A percentile compares a stretch with the other conserved stretches of the same genome.
These are phyloP conservation scores for Alnus rubra DNA, from an alignment of 306 rosid species.

Conservation along the genomic window DNA sequence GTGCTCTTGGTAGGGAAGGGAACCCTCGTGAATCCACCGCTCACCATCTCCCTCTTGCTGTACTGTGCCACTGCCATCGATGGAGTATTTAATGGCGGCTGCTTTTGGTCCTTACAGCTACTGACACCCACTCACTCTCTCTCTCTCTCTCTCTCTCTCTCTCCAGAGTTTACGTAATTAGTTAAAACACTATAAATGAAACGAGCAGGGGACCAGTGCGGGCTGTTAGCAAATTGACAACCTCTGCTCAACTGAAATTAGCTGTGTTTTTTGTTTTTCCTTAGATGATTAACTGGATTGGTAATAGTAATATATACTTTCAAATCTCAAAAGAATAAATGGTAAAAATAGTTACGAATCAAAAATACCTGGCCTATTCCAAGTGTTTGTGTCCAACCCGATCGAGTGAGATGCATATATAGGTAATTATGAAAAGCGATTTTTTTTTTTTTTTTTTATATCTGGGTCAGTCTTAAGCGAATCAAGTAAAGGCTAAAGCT, in stretches of 20 bases:
- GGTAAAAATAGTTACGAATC: not conserved
- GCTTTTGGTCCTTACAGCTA: constrained; percentile 68
- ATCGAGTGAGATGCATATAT: not conserved
- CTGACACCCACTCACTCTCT: constrained; percentile 53
- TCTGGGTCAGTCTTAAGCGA: no score
- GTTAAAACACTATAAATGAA: constrained; percentile 22
- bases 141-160: constrained; percentile 21
- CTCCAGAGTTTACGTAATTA: not conserved
- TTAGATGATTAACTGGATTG: not conserved
- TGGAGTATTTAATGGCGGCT: constrained; percentile 45
- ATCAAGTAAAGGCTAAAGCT: no score
- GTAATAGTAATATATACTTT: not conserved
- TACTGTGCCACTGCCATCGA: constrained; percentile 43
- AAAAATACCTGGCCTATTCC: not conserved
- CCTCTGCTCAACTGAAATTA: not conserved
- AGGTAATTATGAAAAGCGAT: not conserved
- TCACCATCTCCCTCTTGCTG: constrained; percentile 4
- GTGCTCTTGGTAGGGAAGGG: constrained; percentile 22
- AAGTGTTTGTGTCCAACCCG: not conserved
- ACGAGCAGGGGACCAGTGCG: constrained; percentile 43
- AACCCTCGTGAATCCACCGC: constrained; percentile 39
- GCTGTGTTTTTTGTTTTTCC: not conserved
- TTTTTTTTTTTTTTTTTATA: no score
- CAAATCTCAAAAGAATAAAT: not conserved
- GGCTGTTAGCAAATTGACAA: constrained; percentile 20